These are phyloP conservation scores for Fusarium temperatum DNA, from an alignment of 2,329 filamentous ascomycete species.

Conservation along the genomic window DNA sequence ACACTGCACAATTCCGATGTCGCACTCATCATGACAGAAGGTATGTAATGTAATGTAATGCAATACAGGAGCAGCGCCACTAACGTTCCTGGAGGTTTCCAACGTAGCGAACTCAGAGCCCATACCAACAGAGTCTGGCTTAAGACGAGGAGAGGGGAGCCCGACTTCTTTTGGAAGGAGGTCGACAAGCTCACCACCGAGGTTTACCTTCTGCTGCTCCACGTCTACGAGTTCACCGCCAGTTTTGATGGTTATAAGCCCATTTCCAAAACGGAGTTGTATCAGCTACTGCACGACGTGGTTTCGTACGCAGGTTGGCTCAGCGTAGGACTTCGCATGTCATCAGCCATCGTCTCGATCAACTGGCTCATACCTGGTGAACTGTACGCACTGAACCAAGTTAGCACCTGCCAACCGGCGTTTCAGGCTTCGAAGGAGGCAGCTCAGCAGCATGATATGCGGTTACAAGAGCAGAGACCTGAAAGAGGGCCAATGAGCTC, in stretches of 20 bases:
- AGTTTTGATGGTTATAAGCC: slow-evolving; percentile 12
- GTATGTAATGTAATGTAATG: slow-evolving; percentile 30
- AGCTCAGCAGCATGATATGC: slow-evolving; percentile 7
- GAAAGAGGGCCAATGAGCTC: not conserved
- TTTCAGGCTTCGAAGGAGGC: slow-evolving; percentile 24
- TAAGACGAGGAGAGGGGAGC: slow-evolving; percentile 14
- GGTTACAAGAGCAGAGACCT: not conserved
- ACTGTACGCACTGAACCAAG: slow-evolving; percentile 26
- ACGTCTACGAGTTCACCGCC: slow-evolving; percentile 33
- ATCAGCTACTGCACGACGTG: slow-evolving; percentile 43
- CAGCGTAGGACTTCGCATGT: slow-evolving; percentile 40
- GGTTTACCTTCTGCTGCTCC: slow-evolving; percentile 39
- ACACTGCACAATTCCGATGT: slow-evolving; percentile 37
- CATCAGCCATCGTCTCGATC: slow-evolving; percentile 34
- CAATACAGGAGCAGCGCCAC: not conserved
- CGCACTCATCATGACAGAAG: slow-evolving; percentile 40
- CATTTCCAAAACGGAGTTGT: slow-evolving; percentile 12
- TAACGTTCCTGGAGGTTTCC: slow-evolving; percentile 41
- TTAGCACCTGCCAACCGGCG: slow-evolving; percentile 33
- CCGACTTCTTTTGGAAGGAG: slow-evolving; percentile 44
- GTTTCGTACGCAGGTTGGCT: slow-evolving; percentile 46
- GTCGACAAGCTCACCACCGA: slow-evolving; percentile 43
- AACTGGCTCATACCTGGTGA: slow-evolving; percentile 46
- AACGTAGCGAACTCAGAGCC: slow-evolving; percentile 40
- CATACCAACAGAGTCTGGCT: slow-evolving; percentile 41